Conservation (phyloP, 768 basidiomycete species). For the Trametes sanguinea region DNA sequence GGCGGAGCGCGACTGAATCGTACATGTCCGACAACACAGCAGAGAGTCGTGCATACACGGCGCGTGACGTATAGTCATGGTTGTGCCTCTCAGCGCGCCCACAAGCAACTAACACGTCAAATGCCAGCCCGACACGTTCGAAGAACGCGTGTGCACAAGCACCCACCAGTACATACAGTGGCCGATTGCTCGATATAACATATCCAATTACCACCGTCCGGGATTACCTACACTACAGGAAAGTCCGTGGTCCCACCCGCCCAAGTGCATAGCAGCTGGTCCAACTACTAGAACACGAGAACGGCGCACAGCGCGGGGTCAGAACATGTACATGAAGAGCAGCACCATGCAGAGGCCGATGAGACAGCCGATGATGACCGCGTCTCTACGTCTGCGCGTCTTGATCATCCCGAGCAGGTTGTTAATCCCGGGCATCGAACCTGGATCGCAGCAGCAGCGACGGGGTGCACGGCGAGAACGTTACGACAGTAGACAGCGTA, state of each 20-base stretch:
- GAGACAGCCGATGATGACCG: constrained; percentile 85
- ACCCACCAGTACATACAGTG: too few relatives aligned
- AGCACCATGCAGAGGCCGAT: constrained; percentile 81
- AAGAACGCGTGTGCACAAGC: too few relatives aligned
- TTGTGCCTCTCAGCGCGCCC: too few relatives aligned
- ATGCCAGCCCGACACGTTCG: too few relatives aligned
- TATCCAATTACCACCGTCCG: constrained; percentile 9
- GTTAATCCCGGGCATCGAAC: constrained; percentile 92
- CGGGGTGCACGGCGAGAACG: neutral
- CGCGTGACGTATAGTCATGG: too few relatives aligned
- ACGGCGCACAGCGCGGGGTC: neutral
- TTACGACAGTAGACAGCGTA: neutral
- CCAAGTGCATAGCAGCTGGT: too few relatives aligned
- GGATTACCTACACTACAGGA: constrained; percentile 2
- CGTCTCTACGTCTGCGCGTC: constrained; percentile 84
- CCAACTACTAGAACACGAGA: too few relatives aligned
- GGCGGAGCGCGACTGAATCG: constrained; percentile 6
- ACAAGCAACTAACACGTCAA: too few relatives aligned
- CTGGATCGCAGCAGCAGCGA: constrained; percentile 39
- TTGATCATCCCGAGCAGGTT: constrained; percentile 91
- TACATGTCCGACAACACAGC: neutral
- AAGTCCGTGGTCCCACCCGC: neutral
- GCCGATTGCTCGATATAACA: neutral
- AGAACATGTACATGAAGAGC: constrained; percentile 52
- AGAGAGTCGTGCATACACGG: too few relatives aligned